These are phyloP conservation scores for Ophiostoma angusticollis DNA, from an alignment of 2,329 filamentous ascomycete genomes.

Conservation along the genomic window DNA sequence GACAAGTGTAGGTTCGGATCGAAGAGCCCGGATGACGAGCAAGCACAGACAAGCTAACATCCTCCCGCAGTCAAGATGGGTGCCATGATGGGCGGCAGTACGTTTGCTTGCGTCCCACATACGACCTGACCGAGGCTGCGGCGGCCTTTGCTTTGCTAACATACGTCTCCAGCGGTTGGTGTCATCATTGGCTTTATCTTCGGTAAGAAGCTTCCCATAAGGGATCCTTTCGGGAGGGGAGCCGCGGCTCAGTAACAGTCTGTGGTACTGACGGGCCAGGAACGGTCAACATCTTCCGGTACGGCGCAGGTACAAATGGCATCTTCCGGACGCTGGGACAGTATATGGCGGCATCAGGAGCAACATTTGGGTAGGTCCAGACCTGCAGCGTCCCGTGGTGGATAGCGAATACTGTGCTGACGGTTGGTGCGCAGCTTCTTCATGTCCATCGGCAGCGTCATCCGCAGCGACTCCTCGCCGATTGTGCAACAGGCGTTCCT, in stretches of 20 bases:
- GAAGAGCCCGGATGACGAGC: neutral
- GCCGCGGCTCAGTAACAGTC: too few relatives aligned
- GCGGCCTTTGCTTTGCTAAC: slow-evolving; percentile 19
- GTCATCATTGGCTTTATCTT: slow-evolving; percentile 97
- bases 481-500: slow-evolving; percentile 64
- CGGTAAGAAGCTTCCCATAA: slow-evolving; percentile 41
- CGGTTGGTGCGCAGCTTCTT: slow-evolving; percentile 52
- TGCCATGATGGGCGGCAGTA: slow-evolving; percentile 96
- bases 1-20: slow-evolving; percentile 37
- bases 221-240: too few relatives aligned
- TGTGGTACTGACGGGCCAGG: slow-evolving; percentile 35
- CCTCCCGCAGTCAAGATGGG: slow-evolving; percentile 76
- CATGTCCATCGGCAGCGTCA: slow-evolving; percentile 97
- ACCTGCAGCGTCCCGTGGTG: neutral
- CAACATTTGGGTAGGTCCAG: slow-evolving; percentile 76
- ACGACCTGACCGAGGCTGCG: neutral
- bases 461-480: slow-evolving; percentile 70
- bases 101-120: too few relatives aligned
- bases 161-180: slow-evolving; percentile 58
- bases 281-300: slow-evolving; percentile 88
- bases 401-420: neutral
- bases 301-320: slow-evolving; percentile 83
- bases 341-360: slow-evolving; percentile 90
- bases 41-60: slow-evolving; percentile 17
- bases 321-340: slow-evolving; percentile 90